Evolutionary conservation across 169 alveolate species (phyloP), one percentile per base, ranked within the genome.

Genomic region (Plasmodium vinckei): DNA sequence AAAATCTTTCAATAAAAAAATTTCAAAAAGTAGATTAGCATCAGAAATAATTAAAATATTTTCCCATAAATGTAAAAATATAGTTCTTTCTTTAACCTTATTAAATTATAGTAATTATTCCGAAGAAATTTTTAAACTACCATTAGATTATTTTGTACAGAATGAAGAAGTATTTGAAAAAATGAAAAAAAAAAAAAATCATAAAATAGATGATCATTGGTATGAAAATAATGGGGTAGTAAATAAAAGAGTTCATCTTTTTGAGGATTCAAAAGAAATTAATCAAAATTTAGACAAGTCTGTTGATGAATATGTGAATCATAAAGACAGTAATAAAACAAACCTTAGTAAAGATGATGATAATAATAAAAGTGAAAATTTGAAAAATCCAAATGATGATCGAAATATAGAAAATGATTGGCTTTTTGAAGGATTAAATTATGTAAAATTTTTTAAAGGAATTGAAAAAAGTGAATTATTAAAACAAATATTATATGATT

Each of bases 11-110:
- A 82, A 33, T 21, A 82, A 82, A 70, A 82, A 82, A 82, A 82
- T 82, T 10, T 82, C 90, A 15, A 82, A 71, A 82, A 67, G 90
- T 82, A 82, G 90, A 65, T 70, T 82, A 17, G 21, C 90, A 17
- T 27, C 84, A 10, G 90, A 82, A 82, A 82, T 82, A 17, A 4
- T 65, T 3, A 82, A 82, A 82, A 67, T 82, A 25, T 82, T 82
- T 82, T 82, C 90, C 19, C 5, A 17, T 9, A 67, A 70, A 44
- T 82, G 90, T 53, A 44, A 39, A 67, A 82, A 82, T 56, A 27
- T 82, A 9, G 53, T 82, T 17, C 13, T 82, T 5, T 65, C 84
- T 17, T 82, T 82, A 61, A 67, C 90, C 21, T 19, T 82, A 39
- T 65, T 82, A 44, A 82, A 82, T 67, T 82, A 82, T 49, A 82